Evolutionary conservation across 176 grass and related monocot genomes (phyloP), one percentile per base, ranked within the genome.

Genomic region (Carex littledalei): DNA sequence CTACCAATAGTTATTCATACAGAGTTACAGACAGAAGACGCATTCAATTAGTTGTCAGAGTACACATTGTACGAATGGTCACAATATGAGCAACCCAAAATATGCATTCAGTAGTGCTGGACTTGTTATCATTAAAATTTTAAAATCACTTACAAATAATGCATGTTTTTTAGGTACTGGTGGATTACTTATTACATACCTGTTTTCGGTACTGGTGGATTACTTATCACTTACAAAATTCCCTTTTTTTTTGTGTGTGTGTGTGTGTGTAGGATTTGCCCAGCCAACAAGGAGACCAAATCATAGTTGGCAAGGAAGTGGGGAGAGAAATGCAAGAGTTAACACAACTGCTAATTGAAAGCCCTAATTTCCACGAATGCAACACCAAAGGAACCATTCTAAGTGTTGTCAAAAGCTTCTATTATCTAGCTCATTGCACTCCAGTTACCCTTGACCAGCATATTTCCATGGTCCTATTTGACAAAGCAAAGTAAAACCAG

Each of bases 391-490:
- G 59, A 70, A 86, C 85, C 41, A 80, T 86, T 45, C 74, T 86
- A 2, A 58, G 43, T 68, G 74, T 86, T n/a, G 85, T 86, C 20
- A 86, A 81, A 66, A 86, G 85, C 74, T 86, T 60, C 13, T 86
- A 59, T 54, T 86, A 86, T 67, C 61, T 86, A 20, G 85, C 85
- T 18, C 74, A 81, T 81, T 86, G 85, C 59, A 2, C 85, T 53
- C 20, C 72, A 15, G 47, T 22, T 35, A 86, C 76, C 53, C 1
- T 86, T 56, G 64, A 81, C 32, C 41, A 64, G 75, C 85, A 86
- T 81, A 86, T 86, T 18, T 86, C 85, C 20, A 86, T 80, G 74
- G 85, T 71, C 18, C 41, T 86, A 39, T 86, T 86, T 35, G 59
- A 86, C 13, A 81, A 54, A 86, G 85, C 64, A 4, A 22, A 20